phyloP scores from a whole-genome alignment of 1,284 basidiomycete species.

The Erythrobasidium hasegawianum region DNA sequence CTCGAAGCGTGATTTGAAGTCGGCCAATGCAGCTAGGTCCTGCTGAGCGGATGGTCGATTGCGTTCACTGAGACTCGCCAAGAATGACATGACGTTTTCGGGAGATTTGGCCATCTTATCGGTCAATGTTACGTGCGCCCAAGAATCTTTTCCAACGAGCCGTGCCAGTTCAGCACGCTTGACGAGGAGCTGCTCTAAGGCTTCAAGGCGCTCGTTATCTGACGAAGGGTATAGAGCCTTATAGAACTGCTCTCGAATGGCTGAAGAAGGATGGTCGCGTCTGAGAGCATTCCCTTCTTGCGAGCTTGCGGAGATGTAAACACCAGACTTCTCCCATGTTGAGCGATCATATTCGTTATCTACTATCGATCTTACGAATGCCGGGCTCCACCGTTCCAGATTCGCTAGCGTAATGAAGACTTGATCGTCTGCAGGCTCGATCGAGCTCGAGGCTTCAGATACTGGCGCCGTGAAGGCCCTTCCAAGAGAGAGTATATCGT shows the following conservation, averaged over 20 bases:
- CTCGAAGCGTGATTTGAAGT: constrained; percentile 56
- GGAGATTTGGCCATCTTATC: constrained; percentile 95
- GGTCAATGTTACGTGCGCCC: constrained; percentile 72
- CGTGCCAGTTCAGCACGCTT: constrained; percentile 73
- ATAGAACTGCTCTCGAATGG: constrained; percentile 34
- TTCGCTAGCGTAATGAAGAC: constrained; percentile 14
- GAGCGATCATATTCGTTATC: constrained; percentile 35
- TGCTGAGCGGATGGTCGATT: constrained; percentile 68
- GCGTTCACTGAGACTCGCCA: constrained; percentile 70
- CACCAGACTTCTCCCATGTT: constrained; percentile 3
- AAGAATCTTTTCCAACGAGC: constrained; percentile 75
- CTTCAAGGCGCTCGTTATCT: constrained; percentile 63
- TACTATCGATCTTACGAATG: constrained; percentile 6
- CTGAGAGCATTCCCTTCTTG: constrained; percentile 33
- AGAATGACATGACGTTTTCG: constrained; percentile 80
- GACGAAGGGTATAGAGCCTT: constrained; percentile 36
- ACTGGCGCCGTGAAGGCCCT: constrained; percentile 67
- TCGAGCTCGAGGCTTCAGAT: too few relatives aligned
- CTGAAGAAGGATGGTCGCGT: constrained; percentile 33
- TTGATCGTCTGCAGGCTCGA: constrained; percentile 1
- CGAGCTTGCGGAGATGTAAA: constrained; percentile 37
- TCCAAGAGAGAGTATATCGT: constrained; percentile 83
- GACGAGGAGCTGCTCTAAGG: constrained; percentile 69
- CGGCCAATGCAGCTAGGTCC: constrained; percentile 67
- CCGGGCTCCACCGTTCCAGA: constrained; percentile 27